Evolutionary conservation across 352 stramenopile genomes (phyloP).

Genomic region (Phytophthora chlamydospora): DNA sequence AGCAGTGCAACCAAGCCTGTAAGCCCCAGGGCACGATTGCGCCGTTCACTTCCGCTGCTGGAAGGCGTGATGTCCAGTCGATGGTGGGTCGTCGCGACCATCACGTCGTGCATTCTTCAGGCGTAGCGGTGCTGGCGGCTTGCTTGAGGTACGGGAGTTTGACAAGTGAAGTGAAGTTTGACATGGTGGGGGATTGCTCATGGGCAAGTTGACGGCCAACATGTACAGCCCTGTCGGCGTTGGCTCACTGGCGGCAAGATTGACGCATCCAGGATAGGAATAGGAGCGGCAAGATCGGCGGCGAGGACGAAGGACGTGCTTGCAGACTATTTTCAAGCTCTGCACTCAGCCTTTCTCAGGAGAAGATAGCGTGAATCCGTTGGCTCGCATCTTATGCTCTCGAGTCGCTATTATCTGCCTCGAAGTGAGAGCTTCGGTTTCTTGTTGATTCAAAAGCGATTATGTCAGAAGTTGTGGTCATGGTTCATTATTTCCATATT

Average conservation of each 20-base stretch:
- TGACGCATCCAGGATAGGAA: conserved; percentile 10
- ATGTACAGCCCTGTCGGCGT: conserved; percentile 5
- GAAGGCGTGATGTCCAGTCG: conserved; percentile 19
- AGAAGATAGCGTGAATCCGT: no score
- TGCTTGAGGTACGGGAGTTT: conserved; percentile 11
- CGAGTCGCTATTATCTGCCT: no score
- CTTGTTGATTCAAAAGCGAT: no score
- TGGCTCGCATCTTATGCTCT: no score
- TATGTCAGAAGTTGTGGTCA: no score
- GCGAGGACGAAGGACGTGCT: conserved; percentile 5
- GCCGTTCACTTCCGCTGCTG: conserved; percentile 1
- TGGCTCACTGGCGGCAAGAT: no score
- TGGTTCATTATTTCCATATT: no score
- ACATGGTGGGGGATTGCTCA: not conserved
- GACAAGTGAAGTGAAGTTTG: conserved; percentile 3
- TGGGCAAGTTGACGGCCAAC: conserved; percentile 5
- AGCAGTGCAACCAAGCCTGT: conserved; percentile 25
- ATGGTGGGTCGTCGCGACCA: conserved; percentile 24
- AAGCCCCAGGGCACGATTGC: conserved; percentile 23
- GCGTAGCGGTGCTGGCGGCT: not conserved
- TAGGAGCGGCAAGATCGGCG: conserved; percentile 4
- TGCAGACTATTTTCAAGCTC: conserved; percentile 14
- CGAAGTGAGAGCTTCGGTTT: no score
- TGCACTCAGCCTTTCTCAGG: no score
- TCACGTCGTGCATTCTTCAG: conserved; percentile 27